Conservation (phyloP, 1,139 yeast species). For the Waltiozyma sp. region DNA sequence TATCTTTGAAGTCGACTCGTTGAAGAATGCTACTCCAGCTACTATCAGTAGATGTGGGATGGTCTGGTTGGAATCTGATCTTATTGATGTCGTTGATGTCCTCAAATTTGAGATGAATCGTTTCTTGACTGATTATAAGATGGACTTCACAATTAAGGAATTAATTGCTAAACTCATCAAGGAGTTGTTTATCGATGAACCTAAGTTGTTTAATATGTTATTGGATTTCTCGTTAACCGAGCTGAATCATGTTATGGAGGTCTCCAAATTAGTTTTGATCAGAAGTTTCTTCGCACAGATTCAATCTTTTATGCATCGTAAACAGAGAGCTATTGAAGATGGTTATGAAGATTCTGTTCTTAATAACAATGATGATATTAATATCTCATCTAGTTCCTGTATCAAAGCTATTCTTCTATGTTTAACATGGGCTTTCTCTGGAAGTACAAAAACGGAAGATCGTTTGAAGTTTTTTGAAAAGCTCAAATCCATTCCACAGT, state of each 20-base stretch:
- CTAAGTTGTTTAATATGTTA: background rate
- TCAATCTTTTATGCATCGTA: slow-evolving; percentile 4
- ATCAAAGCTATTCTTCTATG: slow-evolving; percentile 32
- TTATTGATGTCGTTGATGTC: slow-evolving; percentile 23
- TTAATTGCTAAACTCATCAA: slow-evolving; percentile 7
- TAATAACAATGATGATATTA: too few species aligned
- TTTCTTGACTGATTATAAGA: background rate
- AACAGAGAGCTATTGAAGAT: background rate
- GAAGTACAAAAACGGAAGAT: slow-evolving; percentile 12
- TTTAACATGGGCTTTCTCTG: slow-evolving; percentile 51
- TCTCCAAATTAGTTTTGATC: slow-evolving; percentile 29
- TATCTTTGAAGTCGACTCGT: slow-evolving; percentile 65
- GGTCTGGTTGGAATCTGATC: slow-evolving; percentile 50
- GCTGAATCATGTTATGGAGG: slow-evolving; percentile 43
- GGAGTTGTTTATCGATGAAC: slow-evolving; percentile 7
- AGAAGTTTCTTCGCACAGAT: slow-evolving; percentile 26
- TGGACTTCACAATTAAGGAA: background rate
- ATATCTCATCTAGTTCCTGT: slow-evolving; percentile 1
- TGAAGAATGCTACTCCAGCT: slow-evolving; percentile 73
- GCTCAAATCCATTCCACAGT: slow-evolving; percentile 23
- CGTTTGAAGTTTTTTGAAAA: slow-evolving; percentile 26
- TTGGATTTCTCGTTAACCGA: background rate
- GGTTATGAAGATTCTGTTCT: background rate
- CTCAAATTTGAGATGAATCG: slow-evolving; percentile 9
- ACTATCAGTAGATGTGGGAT: slow-evolving; percentile 91